Evolutionary conservation across 495 filamentous ascomycete species (phyloP).

Genomic region (Cryomyces antarcticus): DNA sequence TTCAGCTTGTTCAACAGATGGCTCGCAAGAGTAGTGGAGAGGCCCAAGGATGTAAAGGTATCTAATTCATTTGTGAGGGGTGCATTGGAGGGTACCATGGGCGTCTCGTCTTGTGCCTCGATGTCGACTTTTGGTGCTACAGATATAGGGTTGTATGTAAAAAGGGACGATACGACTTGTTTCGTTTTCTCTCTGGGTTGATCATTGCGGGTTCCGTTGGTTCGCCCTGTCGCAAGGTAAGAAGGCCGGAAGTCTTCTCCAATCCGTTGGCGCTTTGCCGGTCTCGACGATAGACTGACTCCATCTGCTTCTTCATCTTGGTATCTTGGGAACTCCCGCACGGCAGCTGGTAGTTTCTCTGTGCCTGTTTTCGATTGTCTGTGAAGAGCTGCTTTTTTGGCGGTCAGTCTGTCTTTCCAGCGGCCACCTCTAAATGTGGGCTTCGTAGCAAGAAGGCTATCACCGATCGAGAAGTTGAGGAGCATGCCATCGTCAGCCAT

Average conservation of each 20-base stretch:
- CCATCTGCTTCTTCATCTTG: background rate
- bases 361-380: slow-evolving; percentile 18
- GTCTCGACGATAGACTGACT: slow-evolving; percentile 1
- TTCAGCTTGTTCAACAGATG: slow-evolving; percentile 72
- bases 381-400: slow-evolving; percentile 47
- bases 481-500: slow-evolving; percentile 96
- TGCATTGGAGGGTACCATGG: slow-evolving; percentile 76
- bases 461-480: slow-evolving; percentile 67
- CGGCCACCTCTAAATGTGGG: slow-evolving; percentile 67
- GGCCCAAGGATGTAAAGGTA: slow-evolving; percentile 63
- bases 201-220: background rate
- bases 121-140: slow-evolving; percentile 25
- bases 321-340: slow-evolving; percentile 2
- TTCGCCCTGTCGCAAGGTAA: background rate
- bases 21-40: slow-evolving; percentile 56
- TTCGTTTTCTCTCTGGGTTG: slow-evolving; percentile 2
- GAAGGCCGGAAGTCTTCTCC: slow-evolving; percentile 7
- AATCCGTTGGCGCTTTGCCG: slow-evolving; percentile 14
- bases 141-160: slow-evolving; percentile 64
- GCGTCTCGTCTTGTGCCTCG: slow-evolving; percentile 26
- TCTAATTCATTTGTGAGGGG: slow-evolving; percentile 64
- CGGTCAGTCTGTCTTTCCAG: slow-evolving; percentile 73
- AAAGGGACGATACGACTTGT: slow-evolving; percentile 72
- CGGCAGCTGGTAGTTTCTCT: slow-evolving; percentile 2
- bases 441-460: slow-evolving; percentile 30